A percentile compares a stretch with the other conserved stretches of the same genome.
Evolutionary conservation across 345 rosid genomes (phyloP).

Genomic region (Boechera retrofracta): DNA sequence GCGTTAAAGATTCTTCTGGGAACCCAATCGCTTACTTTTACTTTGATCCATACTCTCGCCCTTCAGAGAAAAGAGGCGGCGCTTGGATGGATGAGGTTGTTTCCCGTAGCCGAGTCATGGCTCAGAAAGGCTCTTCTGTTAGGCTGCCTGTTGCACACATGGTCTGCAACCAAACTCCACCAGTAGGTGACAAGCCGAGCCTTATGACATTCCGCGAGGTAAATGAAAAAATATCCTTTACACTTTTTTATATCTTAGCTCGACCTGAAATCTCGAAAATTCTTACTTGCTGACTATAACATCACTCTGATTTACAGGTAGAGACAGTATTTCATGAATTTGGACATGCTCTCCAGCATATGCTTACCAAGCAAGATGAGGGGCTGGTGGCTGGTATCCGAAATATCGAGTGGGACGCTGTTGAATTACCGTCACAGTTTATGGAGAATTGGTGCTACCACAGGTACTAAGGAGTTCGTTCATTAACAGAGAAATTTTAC

Average conservation of each 20-base stretch:
- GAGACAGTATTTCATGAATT: slow-evolving; percentile 97
- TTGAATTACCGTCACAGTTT: slow-evolving; percentile 92
- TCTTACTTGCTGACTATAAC: neutral
- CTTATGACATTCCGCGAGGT: slow-evolving; percentile 98
- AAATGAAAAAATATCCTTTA: neutral
- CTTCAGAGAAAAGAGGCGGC: slow-evolving; percentile 85
- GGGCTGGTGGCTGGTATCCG: slow-evolving; percentile 90
- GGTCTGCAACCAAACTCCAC: slow-evolving; percentile 98
- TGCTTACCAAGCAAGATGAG: slow-evolving; percentile 90
- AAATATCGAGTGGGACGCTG: slow-evolving; percentile 95
- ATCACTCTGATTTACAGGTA: slow-evolving; percentile 56
- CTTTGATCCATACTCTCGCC: slow-evolving; percentile 95
- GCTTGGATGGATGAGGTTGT: slow-evolving; percentile 97
- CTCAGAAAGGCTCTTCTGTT: slow-evolving; percentile 42
- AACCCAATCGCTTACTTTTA: slow-evolving; percentile 80
- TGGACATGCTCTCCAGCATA: slow-evolving; percentile 97
- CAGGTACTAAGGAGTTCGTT: slow-evolving; percentile 51
- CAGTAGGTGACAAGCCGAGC: slow-evolving; percentile 90
- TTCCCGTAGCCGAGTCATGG: slow-evolving; percentile 70
- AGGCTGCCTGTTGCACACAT: slow-evolving; percentile 74
- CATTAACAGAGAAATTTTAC: neutral
- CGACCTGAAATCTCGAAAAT: neutral
- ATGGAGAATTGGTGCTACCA: slow-evolving; percentile 99
- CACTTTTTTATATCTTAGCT: neutral
- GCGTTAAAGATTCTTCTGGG: slow-evolving; percentile 82